phyloP scores from a whole-genome alignment of 2,329 filamentous ascomycete genomes.

The Sporothrix dimorphospora region DNA sequence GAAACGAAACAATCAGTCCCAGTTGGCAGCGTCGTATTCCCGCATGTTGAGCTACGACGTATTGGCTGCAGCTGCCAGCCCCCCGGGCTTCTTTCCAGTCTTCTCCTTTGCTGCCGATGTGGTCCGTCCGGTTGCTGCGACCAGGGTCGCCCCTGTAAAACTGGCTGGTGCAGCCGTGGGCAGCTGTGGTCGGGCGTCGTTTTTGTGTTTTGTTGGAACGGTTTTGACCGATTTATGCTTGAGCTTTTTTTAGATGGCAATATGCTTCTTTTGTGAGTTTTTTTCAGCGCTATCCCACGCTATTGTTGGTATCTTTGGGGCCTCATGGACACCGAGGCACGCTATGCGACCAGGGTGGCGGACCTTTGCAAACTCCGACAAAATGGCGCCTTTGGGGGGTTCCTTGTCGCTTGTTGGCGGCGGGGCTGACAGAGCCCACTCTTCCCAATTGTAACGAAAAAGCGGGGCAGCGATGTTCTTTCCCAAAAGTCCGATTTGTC shows the following conservation, averaged over 20 bases:
- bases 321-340: background rate
- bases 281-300: conserved; percentile 11
- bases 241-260: background rate
- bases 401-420: background rate
- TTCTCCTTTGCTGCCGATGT: background rate
- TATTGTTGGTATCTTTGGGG: background rate
- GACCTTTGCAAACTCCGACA: background rate
- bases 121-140: background rate
- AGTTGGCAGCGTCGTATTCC: background rate
- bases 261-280: background rate
- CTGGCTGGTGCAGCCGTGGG: conserved; percentile 4
- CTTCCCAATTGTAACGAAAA: background rate
- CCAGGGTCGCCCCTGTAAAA: conserved; percentile 1
- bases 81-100: background rate
- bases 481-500: background rate
- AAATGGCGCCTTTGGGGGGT: background rate
- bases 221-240: background rate
- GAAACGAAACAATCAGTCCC: background rate
- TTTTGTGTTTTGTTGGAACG: background rate
- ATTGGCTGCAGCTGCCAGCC: background rate
- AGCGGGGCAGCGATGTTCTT: background rate
- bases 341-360: background rate
- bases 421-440: conserved; percentile 17
- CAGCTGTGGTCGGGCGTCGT: background rate
- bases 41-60: too few relatives aligned